Conservation (phyloP, 345 rosid genomes). For the Citrus inodora region DNA sequence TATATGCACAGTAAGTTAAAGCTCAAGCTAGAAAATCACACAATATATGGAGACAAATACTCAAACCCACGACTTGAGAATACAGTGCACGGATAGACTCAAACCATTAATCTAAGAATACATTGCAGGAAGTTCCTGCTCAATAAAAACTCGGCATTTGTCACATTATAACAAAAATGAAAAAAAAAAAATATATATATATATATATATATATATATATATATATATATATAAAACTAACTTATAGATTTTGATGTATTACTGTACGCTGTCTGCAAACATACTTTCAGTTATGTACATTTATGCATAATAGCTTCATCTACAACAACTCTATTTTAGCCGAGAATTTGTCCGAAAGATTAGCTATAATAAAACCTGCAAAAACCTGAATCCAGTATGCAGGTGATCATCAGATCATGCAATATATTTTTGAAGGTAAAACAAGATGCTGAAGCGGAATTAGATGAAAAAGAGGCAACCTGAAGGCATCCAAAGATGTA, state of each 20-base stretch:
- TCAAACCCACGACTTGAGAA: too few species aligned
- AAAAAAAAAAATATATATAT: too few species aligned
- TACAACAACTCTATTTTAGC: conserved; percentile 21
- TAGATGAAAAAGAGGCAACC: conserved; percentile 24
- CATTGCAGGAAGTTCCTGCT: too few species aligned
- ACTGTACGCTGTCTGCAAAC: neutral
- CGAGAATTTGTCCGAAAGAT: conserved; percentile 35
- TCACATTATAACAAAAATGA: neutral
- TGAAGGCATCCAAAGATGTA: conserved; percentile 75
- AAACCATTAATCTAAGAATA: too few species aligned
- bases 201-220: neutral
- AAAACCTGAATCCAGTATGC: conserved; percentile 44
- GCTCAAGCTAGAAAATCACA: too few species aligned
- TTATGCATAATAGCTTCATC: neutral
- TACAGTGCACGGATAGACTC: too few species aligned
- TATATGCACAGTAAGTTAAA: too few species aligned
- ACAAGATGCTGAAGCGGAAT: too few species aligned
- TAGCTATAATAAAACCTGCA: conserved; percentile 56
- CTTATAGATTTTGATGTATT: neutral
- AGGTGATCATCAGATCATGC: neutral
- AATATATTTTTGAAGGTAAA: neutral
- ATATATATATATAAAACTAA: neutral
- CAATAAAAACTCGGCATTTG: neutral
- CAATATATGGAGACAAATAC: too few species aligned
- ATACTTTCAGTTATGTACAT: neutral